Evolutionary conservation across 441 rosid species (phyloP), one percentile per base, ranked within the genome.

Genomic region (Raphanus hybrid): DNA sequence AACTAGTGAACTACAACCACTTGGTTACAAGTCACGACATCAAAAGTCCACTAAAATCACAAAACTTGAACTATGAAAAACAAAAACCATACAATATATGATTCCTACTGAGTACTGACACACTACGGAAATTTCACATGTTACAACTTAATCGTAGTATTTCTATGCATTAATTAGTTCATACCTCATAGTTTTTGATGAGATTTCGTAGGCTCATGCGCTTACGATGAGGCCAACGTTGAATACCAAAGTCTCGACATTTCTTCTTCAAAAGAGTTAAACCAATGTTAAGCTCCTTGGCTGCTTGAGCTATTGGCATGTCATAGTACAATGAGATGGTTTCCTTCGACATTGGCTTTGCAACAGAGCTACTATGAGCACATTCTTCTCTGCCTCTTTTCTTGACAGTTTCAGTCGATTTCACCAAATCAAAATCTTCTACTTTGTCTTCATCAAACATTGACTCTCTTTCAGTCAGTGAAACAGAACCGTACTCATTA

Each of bases 171-270:
- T 55, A 8, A 2, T 14, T 57, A 5, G 64, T 27, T 45, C 23
- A 18, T 12, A 87, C 93, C 92, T 89, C 78, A 3, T 88, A 67
- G 50, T 85, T 87, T 8, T 69, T 72, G 15, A 89, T 88, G 2
- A 90, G 86, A 35, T 88, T 79, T 68, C 75, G 81, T 29, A 92
- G 76, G 78, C 91, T 88, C 85, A 81, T 84, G 11, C 89, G 81
- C 82, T 92, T 92, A 78, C 94, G 82, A 62, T 85, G 88, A 7
- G 93, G 95, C 91, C 96, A 92, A 55, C 97, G 73, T 12, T 76
- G 66, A 8, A 89, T 89, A 0, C 92, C 90, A 39, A 92, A 64
- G 10, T 92, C 93, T 29, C 97, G 85, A 27, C 97, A 92, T 74
- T 87, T 86, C 78, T 87, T 92, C 82, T 91, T 92, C 82, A 92